phyloP scores from a whole-genome alignment of 2,329 filamentous ascomycete species.

The Thielaviopsis musarum region DNA sequence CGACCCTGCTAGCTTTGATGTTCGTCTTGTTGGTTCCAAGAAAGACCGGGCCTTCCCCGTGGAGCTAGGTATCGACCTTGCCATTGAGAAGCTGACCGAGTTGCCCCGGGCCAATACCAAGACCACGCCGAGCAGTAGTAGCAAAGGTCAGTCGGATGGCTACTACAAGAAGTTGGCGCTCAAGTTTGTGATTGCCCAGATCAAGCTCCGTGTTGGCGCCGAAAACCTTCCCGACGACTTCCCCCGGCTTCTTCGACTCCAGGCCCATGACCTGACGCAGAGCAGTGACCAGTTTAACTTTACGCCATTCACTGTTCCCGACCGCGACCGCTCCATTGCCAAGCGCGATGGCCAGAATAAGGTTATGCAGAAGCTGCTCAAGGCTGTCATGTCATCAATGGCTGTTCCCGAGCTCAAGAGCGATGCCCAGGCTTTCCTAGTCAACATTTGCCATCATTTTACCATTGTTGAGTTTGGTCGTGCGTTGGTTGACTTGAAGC shows the following conservation, averaged over 20 bases:
- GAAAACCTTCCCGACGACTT: constrained; percentile 85
- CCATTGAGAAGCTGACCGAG: constrained; percentile 77
- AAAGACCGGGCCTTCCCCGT: constrained; percentile 78
- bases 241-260: constrained; percentile 64
- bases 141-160: constrained; percentile 48
- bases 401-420: constrained; percentile 67
- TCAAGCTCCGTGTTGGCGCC: constrained; percentile 78
- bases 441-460: constrained; percentile 76
- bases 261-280: constrained; percentile 69
- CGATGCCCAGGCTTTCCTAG: constrained; percentile 58
- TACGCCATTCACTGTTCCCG: constrained; percentile 54
- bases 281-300: constrained; percentile 56
- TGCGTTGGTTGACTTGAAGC: constrained; percentile 66
- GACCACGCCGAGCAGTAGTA: constrained; percentile 23
- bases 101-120: constrained; percentile 37
- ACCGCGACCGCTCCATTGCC: constrained; percentile 63
- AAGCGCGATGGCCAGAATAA: constrained; percentile 79
- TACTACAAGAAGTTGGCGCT: constrained; percentile 93
- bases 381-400: constrained; percentile 71
- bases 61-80: constrained; percentile 71
- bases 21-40: constrained; percentile 77
- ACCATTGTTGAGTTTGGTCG: constrained; percentile 77
- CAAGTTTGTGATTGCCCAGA: constrained; percentile 68
- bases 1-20: constrained; percentile 71
- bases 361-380: constrained; percentile 70